A percentile compares a stretch with the other conserved stretches of the same genome.
Conservation (phyloP, 129 eudicot species). For the Tagetes erecta region DNA sequence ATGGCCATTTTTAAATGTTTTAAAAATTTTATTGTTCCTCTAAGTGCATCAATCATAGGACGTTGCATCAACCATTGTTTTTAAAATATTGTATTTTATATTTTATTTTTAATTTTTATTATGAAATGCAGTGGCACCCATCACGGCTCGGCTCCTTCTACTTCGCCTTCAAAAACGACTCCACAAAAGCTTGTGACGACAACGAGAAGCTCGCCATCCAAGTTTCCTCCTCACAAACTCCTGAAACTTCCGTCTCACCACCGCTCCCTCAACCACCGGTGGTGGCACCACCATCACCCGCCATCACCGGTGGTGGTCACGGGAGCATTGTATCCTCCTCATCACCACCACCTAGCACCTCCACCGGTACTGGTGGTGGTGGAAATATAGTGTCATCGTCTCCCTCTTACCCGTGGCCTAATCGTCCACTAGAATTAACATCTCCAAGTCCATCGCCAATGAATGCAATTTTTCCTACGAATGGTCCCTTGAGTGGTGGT, state of each 20-base stretch:
- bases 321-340: constrained; percentile 53
- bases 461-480: constrained; percentile 34
- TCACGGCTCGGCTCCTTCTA: constrained; percentile 81
- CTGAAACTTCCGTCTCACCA: constrained; percentile 38
- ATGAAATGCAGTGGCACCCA: constrained; percentile 70
- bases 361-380: constrained; percentile 20
- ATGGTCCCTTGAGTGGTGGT: constrained; percentile 37
- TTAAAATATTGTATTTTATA: too few relatives aligned
- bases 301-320: constrained; percentile 26
- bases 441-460: constrained; percentile 71
- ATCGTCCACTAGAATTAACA: constrained; percentile 55
- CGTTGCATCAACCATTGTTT: too few relatives aligned
- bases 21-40: too few relatives aligned
- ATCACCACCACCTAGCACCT: constrained; percentile 48
- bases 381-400: constrained; percentile 68
- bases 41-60: too few relatives aligned
- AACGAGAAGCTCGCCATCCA: constrained; percentile 69
- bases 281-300: constrained; percentile 43
- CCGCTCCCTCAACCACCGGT: constrained; percentile 42
- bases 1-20: too few relatives aligned
- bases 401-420: constrained; percentile 91
- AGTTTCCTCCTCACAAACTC: constrained; percentile 48
- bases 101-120: background rate
- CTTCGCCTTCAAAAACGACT: constrained; percentile 78
- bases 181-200: constrained; percentile 54